phyloP scores from a whole-genome alignment of 2,329 filamentous ascomycete species.

The Venturia carpophila region DNA sequence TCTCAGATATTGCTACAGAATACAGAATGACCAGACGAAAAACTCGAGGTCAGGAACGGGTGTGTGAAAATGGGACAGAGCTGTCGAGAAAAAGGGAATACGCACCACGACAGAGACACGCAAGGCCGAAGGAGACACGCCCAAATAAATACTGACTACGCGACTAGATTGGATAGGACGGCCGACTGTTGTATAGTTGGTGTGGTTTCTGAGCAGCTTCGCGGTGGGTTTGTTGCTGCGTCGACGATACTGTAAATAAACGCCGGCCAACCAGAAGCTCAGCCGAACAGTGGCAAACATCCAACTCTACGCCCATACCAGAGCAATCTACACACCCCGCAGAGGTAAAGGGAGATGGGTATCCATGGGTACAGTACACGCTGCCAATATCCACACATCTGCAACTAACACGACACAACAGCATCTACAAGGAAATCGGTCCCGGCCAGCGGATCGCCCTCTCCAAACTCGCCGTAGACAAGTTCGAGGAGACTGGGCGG shows the following conservation, averaged over 20 bases:
- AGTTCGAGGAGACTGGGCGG: conserved; percentile 59
- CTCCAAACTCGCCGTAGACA: conserved; percentile 71
- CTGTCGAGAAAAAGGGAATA: neutral
- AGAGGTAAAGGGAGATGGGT: conserved; percentile 27
- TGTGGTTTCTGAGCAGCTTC: neutral
- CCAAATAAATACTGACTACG: neutral
- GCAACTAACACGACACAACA: conserved; percentile 31
- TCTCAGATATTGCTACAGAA: neutral
- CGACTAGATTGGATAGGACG: neutral
- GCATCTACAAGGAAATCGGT: conserved; percentile 86
- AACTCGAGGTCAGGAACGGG: neutral
- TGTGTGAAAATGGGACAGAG: neutral
- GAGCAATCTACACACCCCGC: neutral
- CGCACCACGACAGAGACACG: neutral
- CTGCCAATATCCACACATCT: neutral
- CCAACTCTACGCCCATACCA: neutral
- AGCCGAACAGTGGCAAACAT: conserved; percentile 6
- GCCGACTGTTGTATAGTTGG: neutral
- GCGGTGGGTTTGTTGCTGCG: conserved; percentile 9
- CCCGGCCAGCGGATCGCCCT: conserved; percentile 71
- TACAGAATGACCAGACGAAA: neutral
- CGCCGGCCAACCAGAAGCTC: conserved; percentile 4
- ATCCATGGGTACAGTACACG: conserved; percentile 31
- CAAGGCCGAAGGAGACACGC: neutral
- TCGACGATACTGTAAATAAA: conserved; percentile 7